Evolutionary conservation across 768 basidiomycete species (phyloP), one percentile per base, ranked within the genome.

Genomic region (Podaxis carcinomalis): DNA sequence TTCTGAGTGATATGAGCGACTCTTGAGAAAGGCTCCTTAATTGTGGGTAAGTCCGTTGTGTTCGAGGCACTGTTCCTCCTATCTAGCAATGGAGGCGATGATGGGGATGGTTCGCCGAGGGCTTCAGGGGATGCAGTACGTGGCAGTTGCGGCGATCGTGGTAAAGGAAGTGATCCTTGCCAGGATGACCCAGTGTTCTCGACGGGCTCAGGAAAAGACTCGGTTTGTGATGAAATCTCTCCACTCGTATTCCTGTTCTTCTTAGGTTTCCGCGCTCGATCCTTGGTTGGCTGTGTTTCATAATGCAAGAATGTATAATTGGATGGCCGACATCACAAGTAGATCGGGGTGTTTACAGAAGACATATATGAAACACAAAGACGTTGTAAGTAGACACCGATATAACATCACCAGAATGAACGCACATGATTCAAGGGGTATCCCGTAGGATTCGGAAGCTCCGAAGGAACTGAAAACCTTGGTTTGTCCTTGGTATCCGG

Each of bases 381-480:
- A 70, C 68, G 67, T 68, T 74, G 76, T 77, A 75, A 85, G 80
- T 77, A 80, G 73, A 71, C 73, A 79, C 76, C 70, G 73, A 72
- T 65, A 69, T 68, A 70, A 57, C 70, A 78, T 83, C 78, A 84
- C 85, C 87, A 78, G 80, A 85, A 83, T 80, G 83, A 82, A 92
- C 90, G 89, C 85, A 93, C 90, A 86, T 93, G 90, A 75, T 83
- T 86, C 79, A 92, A 74, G 66, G 90, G 86, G 71, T 84, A 86
- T 65, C 83, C 80, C 63, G 82, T 73, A 56, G 83, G 77, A 44
- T 76, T 68, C 62, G 80, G 79, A 62, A 78, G 67, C 61, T 73
- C 71, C 59, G 74, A 63, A 62, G 71, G 62, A 53, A 62, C 63
- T 58, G 47, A 63, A 55, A 65, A 69, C 59, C 63, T 65, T 56